These are phyloP conservation scores for Botryotinia globosa DNA, from an alignment of 2,329 filamentous ascomycete species.

Conservation along the genomic window DNA sequence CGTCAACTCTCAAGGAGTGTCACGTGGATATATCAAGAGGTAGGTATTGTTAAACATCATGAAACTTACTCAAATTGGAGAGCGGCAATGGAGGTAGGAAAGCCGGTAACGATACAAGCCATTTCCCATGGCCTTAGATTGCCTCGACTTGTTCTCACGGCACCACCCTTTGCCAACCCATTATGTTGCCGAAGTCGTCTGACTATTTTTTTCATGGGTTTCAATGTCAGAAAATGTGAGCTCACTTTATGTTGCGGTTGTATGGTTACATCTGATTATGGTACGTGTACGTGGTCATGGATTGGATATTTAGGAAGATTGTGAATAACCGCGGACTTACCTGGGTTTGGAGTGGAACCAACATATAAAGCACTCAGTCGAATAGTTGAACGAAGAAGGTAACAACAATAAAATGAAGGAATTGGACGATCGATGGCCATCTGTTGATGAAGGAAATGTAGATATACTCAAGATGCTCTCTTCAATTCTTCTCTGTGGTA, in stretches of 20 bases:
- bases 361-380: conserved; percentile 73
- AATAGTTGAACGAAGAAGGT: conserved; percentile 81
- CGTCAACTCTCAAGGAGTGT: neutral
- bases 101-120: conserved; percentile 80
- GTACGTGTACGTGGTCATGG: neutral
- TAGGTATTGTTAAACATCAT: neutral
- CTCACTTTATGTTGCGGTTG: neutral
- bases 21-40: neutral
- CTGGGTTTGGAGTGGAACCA: conserved; percentile 85
- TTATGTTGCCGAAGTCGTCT: conserved; percentile 90
- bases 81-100: conserved; percentile 81
- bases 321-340: conserved; percentile 23
- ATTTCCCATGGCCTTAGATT: conserved; percentile 86
- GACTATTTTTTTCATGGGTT: conserved; percentile 40
- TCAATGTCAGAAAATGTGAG: neutral
- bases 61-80: conserved; percentile 82
- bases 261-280: neutral
- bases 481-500: neutral
- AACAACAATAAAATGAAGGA: conserved; percentile 89
- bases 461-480: neutral
- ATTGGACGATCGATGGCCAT: conserved; percentile 52
- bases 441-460: neutral
- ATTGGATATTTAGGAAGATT: neutral
- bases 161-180: conserved; percentile 77
- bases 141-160: conserved; percentile 66